A percentile compares a stretch with the other conserved stretches of the same genome.
These are phyloP conservation scores for Leccinum rimulosum DNA, from an alignment of 768 basidiomycete genomes.

Conservation along the genomic window DNA sequence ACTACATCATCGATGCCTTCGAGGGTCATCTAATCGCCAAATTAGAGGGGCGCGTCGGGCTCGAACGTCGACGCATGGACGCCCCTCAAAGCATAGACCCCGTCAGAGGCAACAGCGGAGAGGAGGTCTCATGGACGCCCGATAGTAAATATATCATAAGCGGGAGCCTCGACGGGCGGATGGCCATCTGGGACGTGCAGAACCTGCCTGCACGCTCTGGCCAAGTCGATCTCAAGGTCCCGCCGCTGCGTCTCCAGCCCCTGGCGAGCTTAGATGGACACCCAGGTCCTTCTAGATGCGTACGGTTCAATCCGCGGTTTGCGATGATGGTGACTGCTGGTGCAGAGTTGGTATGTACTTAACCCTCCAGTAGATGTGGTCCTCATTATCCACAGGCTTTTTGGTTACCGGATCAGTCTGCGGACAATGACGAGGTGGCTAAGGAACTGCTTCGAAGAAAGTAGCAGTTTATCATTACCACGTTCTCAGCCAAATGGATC, in stretches of 20 bases:
- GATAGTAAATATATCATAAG: constrained; percentile 89
- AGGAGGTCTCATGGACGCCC: constrained; percentile 92
- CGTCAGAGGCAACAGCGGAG: constrained; percentile 78
- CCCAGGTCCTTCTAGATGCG: constrained; percentile 79
- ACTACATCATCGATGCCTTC: constrained; percentile 92
- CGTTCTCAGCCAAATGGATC: not conserved
- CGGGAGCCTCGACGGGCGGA: constrained; percentile 81
- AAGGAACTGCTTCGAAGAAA: constrained; percentile 65
- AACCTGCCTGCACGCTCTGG: constrained; percentile 52
- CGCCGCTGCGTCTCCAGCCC: constrained; percentile 51
- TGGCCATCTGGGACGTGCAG: constrained; percentile 87
- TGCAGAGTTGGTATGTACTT: constrained; percentile 67
- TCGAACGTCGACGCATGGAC: constrained; percentile 63
- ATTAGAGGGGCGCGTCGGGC: constrained; percentile 78
- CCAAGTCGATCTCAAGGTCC: constrained; percentile 51
- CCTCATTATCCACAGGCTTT: constrained; percentile 46
- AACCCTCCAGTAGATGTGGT: not conserved
- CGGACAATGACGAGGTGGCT: constrained; percentile 68
- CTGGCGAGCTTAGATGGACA: constrained; percentile 67
- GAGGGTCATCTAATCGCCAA: constrained; percentile 81
- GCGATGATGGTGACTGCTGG: constrained; percentile 89
- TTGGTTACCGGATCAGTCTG: constrained; percentile 67
- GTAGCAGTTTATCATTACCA: constrained; percentile 5
- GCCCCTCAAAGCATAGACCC: constrained; percentile 61
- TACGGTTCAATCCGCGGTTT: constrained; percentile 85